Evolutionary conservation across 257 asterid species (phyloP).

Genomic region (Gentiana straminea): DNA sequence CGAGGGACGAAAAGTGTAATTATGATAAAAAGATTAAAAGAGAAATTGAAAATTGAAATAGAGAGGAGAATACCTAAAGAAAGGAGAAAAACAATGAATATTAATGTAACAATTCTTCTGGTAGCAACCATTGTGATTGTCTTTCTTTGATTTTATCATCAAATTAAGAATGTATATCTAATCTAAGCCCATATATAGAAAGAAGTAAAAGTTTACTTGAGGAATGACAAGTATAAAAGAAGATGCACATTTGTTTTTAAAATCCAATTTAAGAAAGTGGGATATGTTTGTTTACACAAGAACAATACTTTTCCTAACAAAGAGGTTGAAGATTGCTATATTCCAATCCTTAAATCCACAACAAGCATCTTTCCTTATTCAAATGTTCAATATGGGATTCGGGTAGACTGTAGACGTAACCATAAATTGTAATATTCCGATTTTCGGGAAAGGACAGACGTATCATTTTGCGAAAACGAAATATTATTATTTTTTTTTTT

Average conservation of each 20-base stretch:
- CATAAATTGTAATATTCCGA: no score
- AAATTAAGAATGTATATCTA: not conserved
- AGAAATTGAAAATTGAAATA: not conserved
- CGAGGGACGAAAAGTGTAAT: not conserved
- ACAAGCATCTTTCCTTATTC: no score
- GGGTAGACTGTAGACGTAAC: no score
- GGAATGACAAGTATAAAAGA: no score
- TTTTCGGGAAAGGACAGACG: no score
- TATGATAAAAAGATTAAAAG: not conserved
- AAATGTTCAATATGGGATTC: no score
- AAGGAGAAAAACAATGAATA: slow-evolving; percentile 21
- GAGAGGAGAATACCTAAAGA: slow-evolving; percentile 20
- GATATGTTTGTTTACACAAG: slow-evolving; percentile 8
- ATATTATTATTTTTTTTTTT: no score
- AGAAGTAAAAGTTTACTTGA: not conserved
- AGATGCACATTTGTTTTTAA: not conserved
- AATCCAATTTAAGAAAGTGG: not conserved
- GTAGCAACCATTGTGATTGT: slow-evolving; percentile 16
- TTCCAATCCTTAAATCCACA: slow-evolving; percentile 18
- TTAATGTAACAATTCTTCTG: not conserved
- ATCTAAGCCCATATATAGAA: not conserved
- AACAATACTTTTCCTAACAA: slow-evolving; percentile 10
- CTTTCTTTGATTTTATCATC: not conserved
- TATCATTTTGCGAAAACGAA: no score
- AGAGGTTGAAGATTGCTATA: slow-evolving; percentile 10